Base-by-base conservation (phyloP, 2,329 filamentous ascomycete species). In the Colletotrichum graminicola region DNA sequence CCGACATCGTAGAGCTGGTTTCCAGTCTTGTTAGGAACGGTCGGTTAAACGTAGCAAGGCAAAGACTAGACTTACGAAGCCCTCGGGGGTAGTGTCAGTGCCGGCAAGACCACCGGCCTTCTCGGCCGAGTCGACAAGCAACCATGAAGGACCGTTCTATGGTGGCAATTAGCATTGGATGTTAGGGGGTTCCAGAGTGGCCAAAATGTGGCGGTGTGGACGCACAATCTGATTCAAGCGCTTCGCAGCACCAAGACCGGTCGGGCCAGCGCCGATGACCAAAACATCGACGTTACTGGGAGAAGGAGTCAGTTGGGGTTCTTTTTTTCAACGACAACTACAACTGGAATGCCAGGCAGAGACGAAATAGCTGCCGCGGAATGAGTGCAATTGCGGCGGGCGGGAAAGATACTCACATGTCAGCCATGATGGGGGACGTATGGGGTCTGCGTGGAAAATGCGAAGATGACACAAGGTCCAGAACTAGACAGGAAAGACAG, bases 191-290 rank as follows among this genome's bases (percentile, higher is more conserved):
- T 1, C 70, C 81, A 77, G 73, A 60, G 65, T 60, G 34, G 62
- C 64, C 73, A 45, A 43, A 34, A 49, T 56, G 61, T 78, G 77
- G 79, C 78, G 78, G 79, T 78, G 77, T 80, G 76, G 52, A 81
- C 92, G 77, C 88, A 98, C 96, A 80, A 98, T 91, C 85, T 99
- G 96, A 84, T 98, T 93, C 76, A 99, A 90, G 82, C 96, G 94
- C 89, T 99, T 99, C 78, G 96, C 96, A 82, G 96, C 96, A 88
- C 96, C 96, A 77, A 98, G 90, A 85, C 96, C 96, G 80, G 96
- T 98, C 78, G 96, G 96, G 81, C 96, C 96, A 85, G 95, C 95
- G 81, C 96, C 96, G 86, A 98, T 98, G 84, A 99, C 91, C 81
- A 99, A 94, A 77, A 99, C 93, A 85, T 99, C 96, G 82, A 98